Evolutionary conservation across 2,329 filamentous ascomycete genomes (phyloP).

Genomic region (Xylariomycetidae sp.): DNA sequence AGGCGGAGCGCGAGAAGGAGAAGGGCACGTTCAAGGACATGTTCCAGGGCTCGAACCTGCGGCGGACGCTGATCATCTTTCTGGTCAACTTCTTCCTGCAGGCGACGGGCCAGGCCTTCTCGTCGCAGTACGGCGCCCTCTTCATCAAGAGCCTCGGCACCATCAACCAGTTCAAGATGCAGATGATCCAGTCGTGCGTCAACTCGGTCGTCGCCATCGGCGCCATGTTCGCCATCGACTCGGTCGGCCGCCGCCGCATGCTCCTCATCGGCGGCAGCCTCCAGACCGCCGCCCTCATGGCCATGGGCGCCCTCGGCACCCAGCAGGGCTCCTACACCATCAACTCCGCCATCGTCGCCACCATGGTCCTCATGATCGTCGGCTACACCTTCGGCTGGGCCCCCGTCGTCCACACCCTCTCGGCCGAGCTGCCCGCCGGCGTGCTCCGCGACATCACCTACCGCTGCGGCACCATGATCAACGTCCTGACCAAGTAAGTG

Average conservation of each 20-base stretch:
- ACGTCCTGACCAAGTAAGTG: slow-evolving; percentile 26
- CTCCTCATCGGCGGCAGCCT: slow-evolving; percentile 22
- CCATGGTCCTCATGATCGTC: slow-evolving; percentile 24
- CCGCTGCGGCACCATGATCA: slow-evolving; percentile 23
- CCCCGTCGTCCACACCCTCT: slow-evolving; percentile 29
- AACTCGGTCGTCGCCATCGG: neutral
- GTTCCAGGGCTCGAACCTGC: slow-evolving; percentile 11
- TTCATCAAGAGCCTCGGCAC: slow-evolving; percentile 24
- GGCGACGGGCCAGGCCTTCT: slow-evolving; percentile 24
- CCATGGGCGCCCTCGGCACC: slow-evolving; percentile 31
- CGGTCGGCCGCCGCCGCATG: slow-evolving; percentile 1
- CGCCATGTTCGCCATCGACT: neutral
- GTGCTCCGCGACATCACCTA: slow-evolving; percentile 27
- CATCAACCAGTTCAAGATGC: slow-evolving; percentile 15
- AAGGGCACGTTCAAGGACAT: neutral
- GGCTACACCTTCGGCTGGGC: slow-evolving; percentile 29
- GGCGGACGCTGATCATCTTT: slow-evolving; percentile 19
- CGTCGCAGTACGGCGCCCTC: slow-evolving; percentile 25
- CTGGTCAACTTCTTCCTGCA: slow-evolving; percentile 27
- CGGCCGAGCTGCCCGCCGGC: slow-evolving; percentile 27
- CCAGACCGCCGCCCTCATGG: slow-evolving; percentile 25
- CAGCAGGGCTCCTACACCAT: neutral
- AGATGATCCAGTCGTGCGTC: neutral
- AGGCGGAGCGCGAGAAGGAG: too few species aligned
- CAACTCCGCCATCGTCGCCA: slow-evolving; percentile 23